These are phyloP conservation scores for Pleoardoris graminearum DNA, from an alignment of 2,329 filamentous ascomycete species.

Conservation along the genomic window DNA sequence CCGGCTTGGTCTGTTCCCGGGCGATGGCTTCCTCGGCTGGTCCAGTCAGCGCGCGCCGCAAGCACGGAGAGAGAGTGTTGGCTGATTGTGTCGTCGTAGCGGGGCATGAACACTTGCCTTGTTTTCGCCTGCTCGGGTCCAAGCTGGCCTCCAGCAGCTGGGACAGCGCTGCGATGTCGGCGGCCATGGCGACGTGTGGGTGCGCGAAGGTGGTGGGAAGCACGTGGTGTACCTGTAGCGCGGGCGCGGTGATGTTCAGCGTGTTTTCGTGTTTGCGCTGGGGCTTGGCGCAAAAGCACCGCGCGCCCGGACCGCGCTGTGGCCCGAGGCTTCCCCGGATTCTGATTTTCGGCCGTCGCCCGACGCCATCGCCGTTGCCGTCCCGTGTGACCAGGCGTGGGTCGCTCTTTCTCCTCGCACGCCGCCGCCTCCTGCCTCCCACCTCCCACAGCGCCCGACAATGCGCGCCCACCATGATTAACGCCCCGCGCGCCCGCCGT, in stretches of 20 bases:
- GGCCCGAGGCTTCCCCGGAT: no score
- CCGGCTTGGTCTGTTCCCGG: conserved; percentile 77
- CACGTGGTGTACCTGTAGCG: conserved; percentile 3
- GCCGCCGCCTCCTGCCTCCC: neutral
- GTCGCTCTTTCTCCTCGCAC: neutral
- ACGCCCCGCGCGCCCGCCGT: conserved; percentile 1
- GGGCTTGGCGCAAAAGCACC: no score
- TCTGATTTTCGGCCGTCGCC: no score
- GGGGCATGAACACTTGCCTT: conserved; percentile 63
- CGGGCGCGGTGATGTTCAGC: neutral
- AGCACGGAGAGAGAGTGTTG: neutral
- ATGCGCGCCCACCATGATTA: conserved; percentile 4
- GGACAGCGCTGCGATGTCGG: conserved; percentile 67
- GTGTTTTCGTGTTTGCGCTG: neutral
- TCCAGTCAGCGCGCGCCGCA: conserved; percentile 22
- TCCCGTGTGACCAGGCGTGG: neutral
- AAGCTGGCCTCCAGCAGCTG: conserved; percentile 89
- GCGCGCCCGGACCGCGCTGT: no score
- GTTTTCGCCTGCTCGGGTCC: conserved; percentile 82
- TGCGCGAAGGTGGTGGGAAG: conserved; percentile 3
- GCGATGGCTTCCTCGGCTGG: conserved; percentile 81
- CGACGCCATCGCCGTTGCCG: no score
- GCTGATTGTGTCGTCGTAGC: neutral
- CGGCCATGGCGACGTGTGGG: conserved; percentile 55
- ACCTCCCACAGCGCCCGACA: conserved; percentile 1